These are phyloP conservation scores for Penicillium sp. DNA, from an alignment of 2,329 filamentous ascomycete genomes.

Conservation along the genomic window DNA sequence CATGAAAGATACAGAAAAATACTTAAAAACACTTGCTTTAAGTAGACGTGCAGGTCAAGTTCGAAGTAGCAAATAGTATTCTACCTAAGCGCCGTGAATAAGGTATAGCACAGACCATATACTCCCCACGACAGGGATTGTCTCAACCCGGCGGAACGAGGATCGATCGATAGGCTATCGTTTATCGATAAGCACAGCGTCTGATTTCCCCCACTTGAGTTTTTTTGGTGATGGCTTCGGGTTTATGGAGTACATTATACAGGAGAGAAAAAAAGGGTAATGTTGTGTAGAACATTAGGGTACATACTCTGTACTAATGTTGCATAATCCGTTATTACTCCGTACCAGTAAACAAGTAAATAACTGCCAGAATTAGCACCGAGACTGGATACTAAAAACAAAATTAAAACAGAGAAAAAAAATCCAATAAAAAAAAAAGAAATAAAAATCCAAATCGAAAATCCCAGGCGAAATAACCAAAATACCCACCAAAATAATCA, in stretches of 20 bases:
- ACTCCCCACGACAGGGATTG: slow-evolving; percentile 6
- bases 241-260: background rate
- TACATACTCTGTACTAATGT: background rate
- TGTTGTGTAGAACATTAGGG: background rate
- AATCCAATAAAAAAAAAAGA: background rate
- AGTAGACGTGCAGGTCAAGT: background rate
- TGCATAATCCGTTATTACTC: background rate
- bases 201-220: slow-evolving; percentile 2
- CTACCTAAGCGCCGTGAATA: slow-evolving; percentile 6
- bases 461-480: background rate
- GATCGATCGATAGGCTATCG: slow-evolving; percentile 16
- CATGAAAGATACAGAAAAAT: background rate
- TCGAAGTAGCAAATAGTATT: background rate
- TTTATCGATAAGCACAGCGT: slow-evolving; percentile 15
- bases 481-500: slow-evolving; percentile 3
- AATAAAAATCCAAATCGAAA: background rate
- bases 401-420: background rate
- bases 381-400: background rate
- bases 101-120: slow-evolving; percentile 9
- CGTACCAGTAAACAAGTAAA: background rate
- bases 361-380: background rate
- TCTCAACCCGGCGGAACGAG: slow-evolving; percentile 9
- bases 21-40: background rate
- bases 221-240: background rate
- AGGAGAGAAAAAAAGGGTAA: background rate